Percentiles rank a stretch among this genome's conserved stretches.
Evolutionary conservation across 306 rosid genomes (phyloP).

Genomic region (Cajanus cajan): DNA sequence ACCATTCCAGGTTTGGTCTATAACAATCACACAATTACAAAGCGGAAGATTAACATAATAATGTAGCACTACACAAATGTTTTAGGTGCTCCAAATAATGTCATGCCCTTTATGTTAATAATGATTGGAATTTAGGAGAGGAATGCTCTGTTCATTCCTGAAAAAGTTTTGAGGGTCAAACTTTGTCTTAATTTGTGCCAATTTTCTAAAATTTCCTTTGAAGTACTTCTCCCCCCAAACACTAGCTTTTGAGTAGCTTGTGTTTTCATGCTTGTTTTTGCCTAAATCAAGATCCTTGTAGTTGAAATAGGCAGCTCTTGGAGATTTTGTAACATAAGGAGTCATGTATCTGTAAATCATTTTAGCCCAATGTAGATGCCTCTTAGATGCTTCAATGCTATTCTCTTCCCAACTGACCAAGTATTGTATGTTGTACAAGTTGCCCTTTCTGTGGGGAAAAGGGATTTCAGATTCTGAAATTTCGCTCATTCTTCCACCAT

Average conservation of each 20-base stretch:
- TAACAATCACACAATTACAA: background rate
- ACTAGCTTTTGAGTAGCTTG: slow-evolving; percentile 37
- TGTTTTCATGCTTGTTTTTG: slow-evolving; percentile 12
- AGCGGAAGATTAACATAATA: background rate
- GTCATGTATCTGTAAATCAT: slow-evolving; percentile 37
- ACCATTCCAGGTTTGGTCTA: background rate
- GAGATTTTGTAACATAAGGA: slow-evolving; percentile 39
- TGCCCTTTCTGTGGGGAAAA: slow-evolving; percentile 63
- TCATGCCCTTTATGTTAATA: background rate
- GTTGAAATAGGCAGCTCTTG: slow-evolving; percentile 36
- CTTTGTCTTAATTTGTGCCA: slow-evolving; percentile 36
- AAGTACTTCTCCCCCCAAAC: slow-evolving; percentile 43
- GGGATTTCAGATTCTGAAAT: slow-evolving; percentile 45
- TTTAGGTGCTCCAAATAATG: background rate
- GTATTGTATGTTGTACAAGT: slow-evolving; percentile 42
- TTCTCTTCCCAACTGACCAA: slow-evolving; percentile 29
- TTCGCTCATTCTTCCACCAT: slow-evolving; percentile 55
- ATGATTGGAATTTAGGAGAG: background rate
- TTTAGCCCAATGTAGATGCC: slow-evolving; percentile 26
- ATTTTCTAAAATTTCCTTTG: slow-evolving; percentile 38
- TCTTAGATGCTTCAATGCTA: slow-evolving; percentile 7
- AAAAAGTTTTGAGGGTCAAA: slow-evolving; percentile 41
- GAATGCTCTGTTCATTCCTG: slow-evolving; percentile 47
- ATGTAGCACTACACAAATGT: background rate
- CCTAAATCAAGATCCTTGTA: slow-evolving; percentile 50